Evolutionary conservation across 2,329 filamentous ascomycete genomes (phyloP).

Genomic region (Claviceps fusiformis): DNA sequence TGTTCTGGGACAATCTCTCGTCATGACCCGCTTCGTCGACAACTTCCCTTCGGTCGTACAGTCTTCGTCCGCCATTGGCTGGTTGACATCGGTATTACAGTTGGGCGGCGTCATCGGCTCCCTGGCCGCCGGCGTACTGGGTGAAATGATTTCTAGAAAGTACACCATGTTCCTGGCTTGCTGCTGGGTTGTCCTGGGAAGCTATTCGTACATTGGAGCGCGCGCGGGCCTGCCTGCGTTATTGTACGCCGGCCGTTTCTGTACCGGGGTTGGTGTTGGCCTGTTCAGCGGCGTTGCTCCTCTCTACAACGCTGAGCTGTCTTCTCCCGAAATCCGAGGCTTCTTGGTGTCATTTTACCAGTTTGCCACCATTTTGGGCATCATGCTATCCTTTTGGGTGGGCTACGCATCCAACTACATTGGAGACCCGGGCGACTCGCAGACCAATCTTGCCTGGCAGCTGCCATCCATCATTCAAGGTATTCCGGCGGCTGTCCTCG

Average conservation of each 20-base stretch:
- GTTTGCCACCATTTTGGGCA: conserved; percentile 43
- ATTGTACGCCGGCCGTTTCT: conserved; percentile 34
- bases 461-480: conserved; percentile 33
- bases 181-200: conserved; percentile 26
- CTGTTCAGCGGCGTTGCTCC: conserved; percentile 31
- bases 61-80: conserved; percentile 33
- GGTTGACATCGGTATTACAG: conserved; percentile 37
- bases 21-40: conserved; percentile 34
- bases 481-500: conserved; percentile 37
- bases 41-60: conserved; percentile 34
- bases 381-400: conserved; percentile 37
- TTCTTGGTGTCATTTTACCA: conserved; percentile 50
- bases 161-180: conserved; percentile 3
- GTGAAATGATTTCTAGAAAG: conserved; percentile 9
- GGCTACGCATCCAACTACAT: conserved; percentile 33
- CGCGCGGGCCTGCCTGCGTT: conserved; percentile 22
- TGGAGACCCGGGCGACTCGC: conserved; percentile 28
- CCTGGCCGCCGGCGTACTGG: conserved; percentile 31
- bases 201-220: conserved; percentile 31
- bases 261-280: conserved; percentile 35
- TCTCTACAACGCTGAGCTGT: conserved; percentile 37
- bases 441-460: conserved; percentile 29
- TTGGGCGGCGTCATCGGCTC: conserved; percentile 36
- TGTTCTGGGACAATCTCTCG: conserved; percentile 37
- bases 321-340: conserved; percentile 52